A percentile compares a stretch with the other conserved stretches of the same genome.
phyloP scores from a whole-genome alignment of 306 rosid genomes.

The Trichosanthes cucumerina region DNA sequence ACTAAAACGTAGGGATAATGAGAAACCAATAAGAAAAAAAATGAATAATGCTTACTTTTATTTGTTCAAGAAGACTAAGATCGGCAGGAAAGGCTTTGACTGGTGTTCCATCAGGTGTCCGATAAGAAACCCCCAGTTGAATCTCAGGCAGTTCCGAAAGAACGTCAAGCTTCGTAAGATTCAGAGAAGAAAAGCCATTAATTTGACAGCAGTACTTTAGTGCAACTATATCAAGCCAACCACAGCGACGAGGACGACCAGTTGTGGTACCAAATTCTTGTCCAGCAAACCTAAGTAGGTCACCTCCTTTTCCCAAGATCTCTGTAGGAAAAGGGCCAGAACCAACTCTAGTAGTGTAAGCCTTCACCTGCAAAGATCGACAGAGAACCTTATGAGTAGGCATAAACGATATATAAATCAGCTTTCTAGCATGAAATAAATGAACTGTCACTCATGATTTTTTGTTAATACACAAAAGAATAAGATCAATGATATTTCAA shows the following conservation, averaged over 20 bases:
- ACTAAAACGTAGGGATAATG: neutral
- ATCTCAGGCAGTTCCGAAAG: slow-evolving; percentile 66
- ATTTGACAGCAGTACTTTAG: slow-evolving; percentile 69
- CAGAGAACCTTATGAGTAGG: neutral
- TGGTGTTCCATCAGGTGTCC: slow-evolving; percentile 49
- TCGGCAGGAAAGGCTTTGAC: slow-evolving; percentile 73
- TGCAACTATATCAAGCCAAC: slow-evolving; percentile 91
- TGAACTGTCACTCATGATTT: neutral
- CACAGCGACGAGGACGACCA: slow-evolving; percentile 97
- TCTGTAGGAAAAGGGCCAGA: slow-evolving; percentile 97
- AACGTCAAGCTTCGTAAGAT: slow-evolving; percentile 92
- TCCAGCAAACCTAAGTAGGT: slow-evolving; percentile 81
- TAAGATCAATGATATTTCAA: neutral
- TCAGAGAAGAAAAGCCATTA: slow-evolving; percentile 75
- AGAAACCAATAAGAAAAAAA: neutral
- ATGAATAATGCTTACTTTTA: slow-evolving; percentile 40
- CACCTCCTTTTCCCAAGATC: slow-evolving; percentile 66
- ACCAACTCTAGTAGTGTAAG: slow-evolving; percentile 95
- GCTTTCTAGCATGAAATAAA: neutral
- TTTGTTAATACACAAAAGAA: neutral
- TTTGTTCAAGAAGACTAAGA: slow-evolving; percentile 73
- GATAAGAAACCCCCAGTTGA: slow-evolving; percentile 66
- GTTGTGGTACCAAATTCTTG: slow-evolving; percentile 98
- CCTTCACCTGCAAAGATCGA: slow-evolving; percentile 69
- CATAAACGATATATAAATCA: neutral